Conservation (phyloP, 441 rosid genomes). For the Raphanus hybrid region DNA sequence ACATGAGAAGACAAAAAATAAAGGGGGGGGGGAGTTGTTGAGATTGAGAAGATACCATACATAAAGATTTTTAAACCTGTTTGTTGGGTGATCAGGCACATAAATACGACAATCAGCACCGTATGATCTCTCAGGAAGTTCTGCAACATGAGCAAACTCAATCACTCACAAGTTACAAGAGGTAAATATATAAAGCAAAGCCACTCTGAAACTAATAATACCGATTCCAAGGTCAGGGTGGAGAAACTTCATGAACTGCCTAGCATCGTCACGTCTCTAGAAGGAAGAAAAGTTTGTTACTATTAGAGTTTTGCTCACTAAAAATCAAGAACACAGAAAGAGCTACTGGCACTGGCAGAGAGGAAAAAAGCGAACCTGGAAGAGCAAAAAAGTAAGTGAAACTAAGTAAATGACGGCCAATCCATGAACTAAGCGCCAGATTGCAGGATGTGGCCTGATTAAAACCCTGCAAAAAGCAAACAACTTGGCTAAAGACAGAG, state of each 20-base stretch:
- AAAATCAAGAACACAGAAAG: not conserved
- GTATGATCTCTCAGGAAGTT: slow-evolving; percentile 98
- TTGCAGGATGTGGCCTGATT: slow-evolving; percentile 98
- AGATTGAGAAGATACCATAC: slow-evolving; percentile 75
- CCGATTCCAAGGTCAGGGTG: slow-evolving; percentile 99
- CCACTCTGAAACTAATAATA: slow-evolving; percentile 53
- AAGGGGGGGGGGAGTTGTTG: slow-evolving; percentile 22
- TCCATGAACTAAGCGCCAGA: slow-evolving; percentile 99
- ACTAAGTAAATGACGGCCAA: slow-evolving; percentile 96
- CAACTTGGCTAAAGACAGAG: slow-evolving; percentile 24
- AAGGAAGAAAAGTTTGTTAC: slow-evolving; percentile 18
- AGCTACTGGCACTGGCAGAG: slow-evolving; percentile 7
- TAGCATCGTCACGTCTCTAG: slow-evolving; percentile 94
- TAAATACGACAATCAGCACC: slow-evolving; percentile 98
- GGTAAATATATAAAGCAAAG: not conserved
- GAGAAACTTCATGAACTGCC: slow-evolving; percentile 98
- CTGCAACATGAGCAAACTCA: slow-evolving; percentile 53
- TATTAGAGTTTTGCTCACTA: slow-evolving; percentile 38
- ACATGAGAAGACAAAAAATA: slow-evolving; percentile 9
- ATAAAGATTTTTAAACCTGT: slow-evolving; percentile 99
- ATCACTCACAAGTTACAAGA: not conserved
- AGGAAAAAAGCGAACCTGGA: slow-evolving; percentile 69
- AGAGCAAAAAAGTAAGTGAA: slow-evolving; percentile 94
- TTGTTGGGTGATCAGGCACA: slow-evolving; percentile 81
- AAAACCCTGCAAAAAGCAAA: slow-evolving; percentile 63